These are phyloP conservation scores for Mortierella sp. DNA, from an alignment of 371 early-diverging fungal species.

Conservation along the genomic window DNA sequence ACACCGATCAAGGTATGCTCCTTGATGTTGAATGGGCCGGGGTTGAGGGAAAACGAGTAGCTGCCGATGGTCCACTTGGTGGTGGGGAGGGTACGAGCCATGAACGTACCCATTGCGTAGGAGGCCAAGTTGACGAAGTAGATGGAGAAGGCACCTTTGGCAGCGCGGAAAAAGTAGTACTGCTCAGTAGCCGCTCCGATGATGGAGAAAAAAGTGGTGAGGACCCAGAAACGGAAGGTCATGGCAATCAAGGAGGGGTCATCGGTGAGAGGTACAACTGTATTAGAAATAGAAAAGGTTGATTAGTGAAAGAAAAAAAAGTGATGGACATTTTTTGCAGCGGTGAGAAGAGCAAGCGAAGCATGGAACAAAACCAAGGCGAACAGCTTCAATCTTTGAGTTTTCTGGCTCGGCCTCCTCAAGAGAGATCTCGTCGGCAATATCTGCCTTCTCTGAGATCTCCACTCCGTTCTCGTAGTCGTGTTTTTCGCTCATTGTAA, in stretches of 20 bases:
- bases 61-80: slow-evolving; percentile 11
- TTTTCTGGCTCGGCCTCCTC: slow-evolving; percentile 16
- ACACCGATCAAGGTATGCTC: slow-evolving; percentile 71
- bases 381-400: slow-evolving; percentile 16
- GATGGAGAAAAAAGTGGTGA: slow-evolving; percentile 67
- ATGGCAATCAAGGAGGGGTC: slow-evolving; percentile 70
- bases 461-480: slow-evolving; percentile 10
- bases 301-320: not conserved
- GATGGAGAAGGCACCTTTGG: slow-evolving; percentile 55
- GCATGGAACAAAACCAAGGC: slow-evolving; percentile 4
- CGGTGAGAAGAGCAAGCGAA: slow-evolving; percentile 2
- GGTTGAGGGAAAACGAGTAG: slow-evolving; percentile 62
- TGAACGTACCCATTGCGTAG: slow-evolving; percentile 67
- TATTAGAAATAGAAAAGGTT: slow-evolving; percentile 9
- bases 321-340: not conserved
- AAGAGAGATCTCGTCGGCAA: slow-evolving; percentile 12
- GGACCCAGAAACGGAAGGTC: slow-evolving; percentile 79
- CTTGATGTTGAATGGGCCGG: slow-evolving; percentile 79
- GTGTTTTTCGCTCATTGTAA: slow-evolving; percentile 14
- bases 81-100: slow-evolving; percentile 61
- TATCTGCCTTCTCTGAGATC: slow-evolving; percentile 3
- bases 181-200: slow-evolving; percentile 59
- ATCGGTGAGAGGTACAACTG: slow-evolving; percentile 52
- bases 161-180: slow-evolving; percentile 63
- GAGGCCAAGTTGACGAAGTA: slow-evolving; percentile 60